Evolutionary conservation across 2,329 filamentous ascomycete species (phyloP), one percentile per base, ranked within the genome.

Genomic region (Exophiala viscosa): DNA sequence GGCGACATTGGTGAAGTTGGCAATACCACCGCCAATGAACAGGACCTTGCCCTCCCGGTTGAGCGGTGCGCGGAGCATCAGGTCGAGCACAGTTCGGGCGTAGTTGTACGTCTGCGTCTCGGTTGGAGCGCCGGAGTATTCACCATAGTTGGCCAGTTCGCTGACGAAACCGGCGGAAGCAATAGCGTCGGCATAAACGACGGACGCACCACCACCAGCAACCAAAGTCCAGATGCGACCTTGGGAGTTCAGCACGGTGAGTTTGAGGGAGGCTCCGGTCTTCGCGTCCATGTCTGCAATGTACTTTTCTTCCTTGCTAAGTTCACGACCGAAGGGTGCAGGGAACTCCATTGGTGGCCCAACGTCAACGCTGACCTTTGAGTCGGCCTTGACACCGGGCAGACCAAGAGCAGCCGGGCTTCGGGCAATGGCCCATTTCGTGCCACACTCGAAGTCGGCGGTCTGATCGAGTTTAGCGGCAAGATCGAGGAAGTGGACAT

Each of bases 41-140:
- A 99, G 86, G 48, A 99, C 90, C 84, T 97, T 99, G 80, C 93
- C 93, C 69, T 96, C 86, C 57, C 88, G 82, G 73, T 83, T 80
- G 70, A 84, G 74, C 54, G 93, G 92, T 50, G 92, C 87, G 64
- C 93, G 89, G 65, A 99, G 87, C 89, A 99, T 95, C 61, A 99
- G 85, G 73, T 99, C 93, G 60, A 99, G 82, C 60, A 99, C 90
- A 28, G 93, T 99, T 69, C 88, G 88, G 69, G 93, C 91, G 77
- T 99, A 99, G 85, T 97, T 91, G 85, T 89, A 99, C 57, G 93
- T 97, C 78, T 99, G 93, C 41, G 90, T 95, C 85, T 99, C 93
- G 57, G 90, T 97, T 64, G 93, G 93, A 61, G 93, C 93, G 78
- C 93, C 93, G 61, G 93, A 97, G 86, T 99, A 99, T 78, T 99